A percentile compares a stretch with the other conserved stretches of the same genome.
These are phyloP conservation scores for Cyclostephanos invisitatus DNA, from an alignment of 108 stramenopile genomes.

Conservation along the genomic window DNA sequence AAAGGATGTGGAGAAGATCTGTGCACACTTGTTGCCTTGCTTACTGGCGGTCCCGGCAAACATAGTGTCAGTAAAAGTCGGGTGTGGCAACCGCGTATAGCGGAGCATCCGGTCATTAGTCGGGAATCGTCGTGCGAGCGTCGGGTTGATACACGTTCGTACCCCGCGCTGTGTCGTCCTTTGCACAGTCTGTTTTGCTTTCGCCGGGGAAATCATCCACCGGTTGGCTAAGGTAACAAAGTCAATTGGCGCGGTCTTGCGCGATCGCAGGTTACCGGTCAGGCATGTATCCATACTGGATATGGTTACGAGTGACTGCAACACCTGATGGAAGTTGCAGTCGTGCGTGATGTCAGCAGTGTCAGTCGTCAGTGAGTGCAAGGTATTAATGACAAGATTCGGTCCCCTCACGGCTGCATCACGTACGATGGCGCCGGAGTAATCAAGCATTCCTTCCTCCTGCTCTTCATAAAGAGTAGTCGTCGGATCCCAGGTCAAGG, in stretches of 20 bases:
- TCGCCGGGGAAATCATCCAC: constrained; percentile 28
- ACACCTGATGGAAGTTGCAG: not conserved
- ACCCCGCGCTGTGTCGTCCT: constrained; percentile 23
- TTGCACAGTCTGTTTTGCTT: constrained; percentile 28
- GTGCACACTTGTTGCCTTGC: constrained; percentile 9
- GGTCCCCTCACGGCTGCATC: constrained; percentile 4
- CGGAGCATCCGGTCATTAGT: constrained; percentile 21
- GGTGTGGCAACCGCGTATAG: constrained; percentile 7
- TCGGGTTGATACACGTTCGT: constrained; percentile 5
- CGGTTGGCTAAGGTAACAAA: constrained; percentile 16
- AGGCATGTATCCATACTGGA: not conserved
- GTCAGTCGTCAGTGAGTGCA: not conserved
- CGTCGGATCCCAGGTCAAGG: constrained; percentile 14
- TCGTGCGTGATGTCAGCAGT: constrained; percentile 1
- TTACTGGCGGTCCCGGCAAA: not conserved
- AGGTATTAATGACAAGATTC: not conserved
- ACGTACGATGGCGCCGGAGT: not conserved
- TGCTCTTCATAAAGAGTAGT: constrained; percentile 3
- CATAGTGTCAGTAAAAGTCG: constrained; percentile 2
- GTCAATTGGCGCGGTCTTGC: not conserved
- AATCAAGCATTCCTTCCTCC: constrained; percentile 11
- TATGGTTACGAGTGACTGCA: not conserved
- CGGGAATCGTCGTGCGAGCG: not conserved
- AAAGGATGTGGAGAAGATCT: constrained; percentile 12
- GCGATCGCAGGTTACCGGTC: not conserved